Base-by-base conservation (phyloP, 208 protist genomes). In the Porcisia hertigi region DNA sequence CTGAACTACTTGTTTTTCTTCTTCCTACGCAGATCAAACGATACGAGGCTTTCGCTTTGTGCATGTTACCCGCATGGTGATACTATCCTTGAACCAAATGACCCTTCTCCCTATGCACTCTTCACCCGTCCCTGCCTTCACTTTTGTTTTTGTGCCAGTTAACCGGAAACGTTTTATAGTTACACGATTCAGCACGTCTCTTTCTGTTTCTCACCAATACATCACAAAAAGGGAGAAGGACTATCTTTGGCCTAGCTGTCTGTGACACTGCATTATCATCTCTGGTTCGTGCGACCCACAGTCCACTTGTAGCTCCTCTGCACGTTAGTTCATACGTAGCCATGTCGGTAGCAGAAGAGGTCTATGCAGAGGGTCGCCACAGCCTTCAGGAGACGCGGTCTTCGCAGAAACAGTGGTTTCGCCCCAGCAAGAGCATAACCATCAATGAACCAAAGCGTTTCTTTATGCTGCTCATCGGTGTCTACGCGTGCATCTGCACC, bases 401-500 rank as follows among this genome's bases (percentile, higher is more conserved):
- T 20, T 82, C 78, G 9, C 69, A 72, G 69, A 55, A 62, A 39
- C 65, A 60, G 63, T 69, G 70, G 20, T 80, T 80, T 45, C 54
- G 52, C 25, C 43, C 76, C 34, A 75, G 8, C 53, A n/a, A 18
- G 0, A 57, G 36, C 62, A 71, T 75, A 41, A 75, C 62, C 54
- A 80, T 93, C 65, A 89, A 77, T 69, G 88, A 94, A 69, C 80
- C 80, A 25, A 53, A 79, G n/a, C 88, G 90, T 30, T 94, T 94
- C 63, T 91, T 87, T n/a, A 80, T 86, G 69, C 75, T 94, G 18
- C 72, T 88, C 30, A 82, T 93, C 9, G 86, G 85, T 49, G 83
- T 86, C 6, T 87, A 87, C 52, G 86, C 84, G 18, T 92, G 88
- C 75, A 83, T 94, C 36, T 88, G 82, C 54, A 75, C 88, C 11